Evolutionary conservation across 148 eudicot genomes (phyloP), one percentile per base, ranked within the genome.

Genomic region (Camellia granthamiana): DNA sequence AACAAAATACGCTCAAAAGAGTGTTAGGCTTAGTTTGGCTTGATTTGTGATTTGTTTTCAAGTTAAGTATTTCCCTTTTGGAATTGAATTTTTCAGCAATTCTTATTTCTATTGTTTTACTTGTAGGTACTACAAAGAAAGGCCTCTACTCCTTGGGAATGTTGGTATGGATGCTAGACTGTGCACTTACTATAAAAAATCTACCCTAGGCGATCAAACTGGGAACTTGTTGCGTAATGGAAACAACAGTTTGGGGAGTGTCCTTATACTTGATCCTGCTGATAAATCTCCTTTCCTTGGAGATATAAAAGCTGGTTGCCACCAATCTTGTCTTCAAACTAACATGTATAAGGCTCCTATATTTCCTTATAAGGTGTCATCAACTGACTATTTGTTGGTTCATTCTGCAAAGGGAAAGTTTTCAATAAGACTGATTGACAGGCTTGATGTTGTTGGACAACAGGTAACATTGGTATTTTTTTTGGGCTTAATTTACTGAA

Each of bases 241-340:
- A 74, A 82, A 84, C 78, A 86, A 72, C 70, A 80, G 89, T 78
- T 84, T 93, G 87, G 99, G 99, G 78, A 91, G 87, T 63, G 88
- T 96, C 77, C 91, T 92, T 67, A 73, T 86, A 42, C 98, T 96
- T 88, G 98, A 96, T 85, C 94, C 94, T 73, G 90, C 95, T 89
- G 99, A 96, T 87, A 96, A 93, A 86, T 93, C 98, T 58, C 99
- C 98, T 75, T 96, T 96, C 77, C 91, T 96, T 71, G 99, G 98
- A 83, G 99, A 96, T 81, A 87, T 96, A 87, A 96, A 88, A 81
- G 85, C 95, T 73, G 95, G 99, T 62, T 91, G 81, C 79, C 85
- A 84, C 85, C 99, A 96, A 78, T 91, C 98, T 21, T 89, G 95
- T 79, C 88, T 96, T 75, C 98, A 96, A 89, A 93, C 99, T 69